A percentile compares a stretch with the other conserved stretches of the same genome.
Conservation (phyloP, 495 filamentous ascomycete genomes). For the Penicillium verhagenii region DNA sequence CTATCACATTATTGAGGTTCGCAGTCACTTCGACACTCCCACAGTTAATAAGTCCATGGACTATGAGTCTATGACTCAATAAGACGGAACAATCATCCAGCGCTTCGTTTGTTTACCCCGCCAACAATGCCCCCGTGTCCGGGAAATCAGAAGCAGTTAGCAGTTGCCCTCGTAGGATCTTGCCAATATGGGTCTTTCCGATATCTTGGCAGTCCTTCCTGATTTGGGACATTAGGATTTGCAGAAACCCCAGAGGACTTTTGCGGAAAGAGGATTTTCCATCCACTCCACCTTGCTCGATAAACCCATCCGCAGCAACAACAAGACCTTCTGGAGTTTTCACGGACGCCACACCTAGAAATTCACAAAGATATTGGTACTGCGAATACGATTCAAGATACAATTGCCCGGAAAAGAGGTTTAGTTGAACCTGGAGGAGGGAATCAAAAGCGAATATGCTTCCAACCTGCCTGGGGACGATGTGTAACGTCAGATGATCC, state of each 20-base stretch:
- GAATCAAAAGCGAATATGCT: no score
- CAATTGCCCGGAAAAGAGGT: conserved; percentile 67
- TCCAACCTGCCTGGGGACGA: conserved; percentile 9
- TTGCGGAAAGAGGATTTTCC: conserved; percentile 33
- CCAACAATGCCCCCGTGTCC: no score
- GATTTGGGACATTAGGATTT: conserved; percentile 47
- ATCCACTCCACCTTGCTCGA: conserved; percentile 15
- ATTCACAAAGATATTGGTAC: conserved; percentile 53
- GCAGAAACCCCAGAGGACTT: conserved; percentile 57
- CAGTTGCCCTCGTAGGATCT: conserved; percentile 46
- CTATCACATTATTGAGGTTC: no score
- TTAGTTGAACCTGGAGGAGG: conserved; percentile 45
- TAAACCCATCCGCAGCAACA: conserved; percentile 29
- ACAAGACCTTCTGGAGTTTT: conserved; percentile 45
- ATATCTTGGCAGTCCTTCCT: conserved; percentile 51
- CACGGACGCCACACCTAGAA: conserved; percentile 47
- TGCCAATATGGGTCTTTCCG: conserved; percentile 55
- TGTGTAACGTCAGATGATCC: conserved; percentile 48
- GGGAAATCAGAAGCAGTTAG: no score
- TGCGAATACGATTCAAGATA: conserved; percentile 55
- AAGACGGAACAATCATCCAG: no score
- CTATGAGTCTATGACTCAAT: no score
- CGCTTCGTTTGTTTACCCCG: no score
- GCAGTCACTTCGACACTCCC: no score
- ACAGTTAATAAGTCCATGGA: no score